phyloP scores from a whole-genome alignment of 202 grass and related monocot species.

The Digitaria exilis region DNA sequence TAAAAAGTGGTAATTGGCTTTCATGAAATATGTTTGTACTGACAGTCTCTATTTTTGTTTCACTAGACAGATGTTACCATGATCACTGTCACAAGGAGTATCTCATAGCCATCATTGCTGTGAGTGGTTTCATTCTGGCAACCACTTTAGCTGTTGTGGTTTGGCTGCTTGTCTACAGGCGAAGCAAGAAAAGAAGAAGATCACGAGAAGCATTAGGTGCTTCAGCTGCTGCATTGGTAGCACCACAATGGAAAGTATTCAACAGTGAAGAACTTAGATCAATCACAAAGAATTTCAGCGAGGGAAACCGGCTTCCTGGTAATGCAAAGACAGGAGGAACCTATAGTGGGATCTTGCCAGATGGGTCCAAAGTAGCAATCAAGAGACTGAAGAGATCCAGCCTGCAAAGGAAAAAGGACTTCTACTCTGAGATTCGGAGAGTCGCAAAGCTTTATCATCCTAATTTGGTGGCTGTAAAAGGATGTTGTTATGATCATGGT shows the following conservation, averaged over 20 bases:
- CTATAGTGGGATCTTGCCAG: slow-evolving; percentile 81
- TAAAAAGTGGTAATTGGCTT: not conserved
- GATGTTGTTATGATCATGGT: slow-evolving; percentile 96
- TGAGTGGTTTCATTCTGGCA: slow-evolving; percentile 84
- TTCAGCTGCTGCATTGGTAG: slow-evolving; percentile 73
- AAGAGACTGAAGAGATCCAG: slow-evolving; percentile 94
- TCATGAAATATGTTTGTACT: slow-evolving; percentile 16
- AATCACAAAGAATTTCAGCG: slow-evolving; percentile 97
- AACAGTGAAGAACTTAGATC: slow-evolving; percentile 83
- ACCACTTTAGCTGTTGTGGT: slow-evolving; percentile 78
- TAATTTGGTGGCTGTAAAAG: slow-evolving; percentile 91
- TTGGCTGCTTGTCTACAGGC: slow-evolving; percentile 85
- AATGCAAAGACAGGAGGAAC: slow-evolving; percentile 98
- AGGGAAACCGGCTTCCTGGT: slow-evolving; percentile 92
- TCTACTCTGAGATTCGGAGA: slow-evolving; percentile 96
- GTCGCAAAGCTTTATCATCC: slow-evolving; percentile 95
- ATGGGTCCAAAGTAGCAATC: slow-evolving; percentile 86
- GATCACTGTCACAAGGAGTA: slow-evolving; percentile 87
- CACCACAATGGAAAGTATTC: slow-evolving; percentile 87
- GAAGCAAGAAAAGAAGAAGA: slow-evolving; percentile 88
- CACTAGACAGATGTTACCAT: slow-evolving; percentile 59
- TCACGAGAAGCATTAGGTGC: slow-evolving; percentile 70
- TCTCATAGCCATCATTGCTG: slow-evolving; percentile 68
- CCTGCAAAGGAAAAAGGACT: slow-evolving; percentile 96
- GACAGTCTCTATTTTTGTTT: slow-evolving; percentile 3